Base-by-base conservation (phyloP, 2,329 filamentous ascomycete genomes). In the Cladophialophora exuberans region DNA sequence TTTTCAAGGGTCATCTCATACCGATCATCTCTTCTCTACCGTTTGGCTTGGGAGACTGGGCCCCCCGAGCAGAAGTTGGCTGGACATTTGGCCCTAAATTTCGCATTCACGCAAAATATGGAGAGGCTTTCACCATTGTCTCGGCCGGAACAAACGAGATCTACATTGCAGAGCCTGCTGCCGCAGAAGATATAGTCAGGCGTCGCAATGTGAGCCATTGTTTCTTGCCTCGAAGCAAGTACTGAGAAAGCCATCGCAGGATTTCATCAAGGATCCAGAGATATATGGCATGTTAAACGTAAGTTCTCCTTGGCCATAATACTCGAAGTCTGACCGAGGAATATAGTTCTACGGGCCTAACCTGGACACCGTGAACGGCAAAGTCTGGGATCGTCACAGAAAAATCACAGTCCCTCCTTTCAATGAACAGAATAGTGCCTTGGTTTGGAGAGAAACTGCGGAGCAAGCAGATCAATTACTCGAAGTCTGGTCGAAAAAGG, bases 341-440 rank as follows among this genome's bases (percentile, higher is more conserved):
- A n/a, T n/a, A n/a, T n/a, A n/a, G n/a, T 50, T 60, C 23, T 62
- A 61, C 28, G 62, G 62, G 1, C 52, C 52, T 4, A 64, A 62
- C 42, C 42, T 64, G 18, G 52, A 56, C 28, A 59, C 62, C 0
- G 56, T 60, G 28, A 57, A 63, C 30, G 62, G 62, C 25, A 59
- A 59, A 20, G 52, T 17, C 4, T 78, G 76, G 76, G 58, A 69
- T n/a, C 70, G 73, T 28, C 76, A 79, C 51, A 69, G 76, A 15
- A 73, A 71, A 47, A 65, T 76, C 23, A 75, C 72, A 1, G 70
- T 72, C 1, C 67, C 72, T 0, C 67, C 70, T 2, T 79, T 79
- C 65, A 77, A 74, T 43, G 76, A 79, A 54, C 68, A 71, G 30
- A 74, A 71, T 36, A 76, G 70, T 25, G 57, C 59, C 3, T 57